A percentile compares a stretch with the other conserved stretches of the same genome.
Conservation (phyloP, 345 rosid genomes). For the Erodium maritimum region DNA sequence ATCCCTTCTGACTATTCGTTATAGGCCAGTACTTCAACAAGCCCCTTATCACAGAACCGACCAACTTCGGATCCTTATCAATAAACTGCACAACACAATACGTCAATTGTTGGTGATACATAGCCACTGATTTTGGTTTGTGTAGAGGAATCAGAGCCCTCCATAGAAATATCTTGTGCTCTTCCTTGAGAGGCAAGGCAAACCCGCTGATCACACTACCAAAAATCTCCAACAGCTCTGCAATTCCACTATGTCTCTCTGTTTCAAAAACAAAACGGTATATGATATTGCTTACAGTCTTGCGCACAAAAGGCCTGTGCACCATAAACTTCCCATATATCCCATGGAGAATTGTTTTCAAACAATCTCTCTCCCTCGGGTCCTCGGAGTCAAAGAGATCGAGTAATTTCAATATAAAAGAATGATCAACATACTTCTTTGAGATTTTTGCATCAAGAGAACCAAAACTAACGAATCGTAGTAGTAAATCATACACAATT, state of each 20-base stretch:
- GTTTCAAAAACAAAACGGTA: constrained; percentile 66
- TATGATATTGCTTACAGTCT: constrained; percentile 60
- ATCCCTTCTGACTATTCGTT: constrained; percentile 72
- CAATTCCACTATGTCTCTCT: constrained; percentile 57
- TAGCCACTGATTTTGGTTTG: constrained; percentile 58
- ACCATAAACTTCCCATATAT: constrained; percentile 69
- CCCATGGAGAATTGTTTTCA: constrained; percentile 65
- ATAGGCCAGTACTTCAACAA: constrained; percentile 72
- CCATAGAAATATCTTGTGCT: constrained; percentile 49
- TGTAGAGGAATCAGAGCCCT: constrained; percentile 65
- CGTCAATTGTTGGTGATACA: constrained; percentile 67
- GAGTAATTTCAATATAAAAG: constrained; percentile 44
- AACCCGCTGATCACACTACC: constrained; percentile 74
- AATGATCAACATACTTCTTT: constrained; percentile 56
- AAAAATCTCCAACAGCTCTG: constrained; percentile 68
- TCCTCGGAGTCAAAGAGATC: constrained; percentile 77
- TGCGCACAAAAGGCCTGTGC: constrained; percentile 56
- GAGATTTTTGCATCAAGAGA: constrained; percentile 58
- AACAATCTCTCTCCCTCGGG: constrained; percentile 66
- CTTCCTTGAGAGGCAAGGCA: constrained; percentile 73
- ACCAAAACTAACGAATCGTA: constrained; percentile 34
- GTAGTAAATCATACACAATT: constrained; percentile 56
- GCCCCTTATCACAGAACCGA: constrained; percentile 46
- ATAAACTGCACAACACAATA: constrained; percentile 62
- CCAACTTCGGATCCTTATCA: constrained; percentile 59